These are phyloP conservation scores for Trypanosoma avium DNA, from an alignment of 208 protist genomes.

Conservation along the genomic window DNA sequence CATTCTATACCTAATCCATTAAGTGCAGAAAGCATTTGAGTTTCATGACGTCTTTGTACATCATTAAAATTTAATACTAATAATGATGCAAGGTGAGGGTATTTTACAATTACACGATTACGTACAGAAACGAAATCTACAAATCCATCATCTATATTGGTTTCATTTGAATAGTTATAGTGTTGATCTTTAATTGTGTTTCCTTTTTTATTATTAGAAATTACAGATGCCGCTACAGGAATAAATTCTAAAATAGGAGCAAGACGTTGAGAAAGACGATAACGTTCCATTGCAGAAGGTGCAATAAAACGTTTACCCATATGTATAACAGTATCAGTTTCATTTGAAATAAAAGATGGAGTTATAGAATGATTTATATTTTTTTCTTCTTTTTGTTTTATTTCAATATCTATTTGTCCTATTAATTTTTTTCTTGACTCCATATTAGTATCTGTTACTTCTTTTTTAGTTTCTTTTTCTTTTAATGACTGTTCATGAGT, in stretches of 20 bases:
- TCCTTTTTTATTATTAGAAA: not conserved
- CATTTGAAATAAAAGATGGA: conserved; percentile 1
- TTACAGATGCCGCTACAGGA: not conserved
- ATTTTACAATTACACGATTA: conserved; percentile 9
- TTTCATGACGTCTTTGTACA: not conserved
- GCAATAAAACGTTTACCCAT: conserved; percentile 29
- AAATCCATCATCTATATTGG: conserved; percentile 13
- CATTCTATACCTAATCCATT: conserved; percentile 20
- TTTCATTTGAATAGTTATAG: too few species aligned
- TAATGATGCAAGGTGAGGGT: conserved; percentile 10
- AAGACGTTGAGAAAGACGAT: conserved; percentile 20
- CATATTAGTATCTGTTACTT: too few species aligned
- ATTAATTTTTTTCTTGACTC: too few species aligned
- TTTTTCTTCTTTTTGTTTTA: too few species aligned
- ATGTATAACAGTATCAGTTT: conserved; percentile 24
- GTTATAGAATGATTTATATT: too few species aligned
- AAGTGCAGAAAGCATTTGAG: conserved; percentile 14
- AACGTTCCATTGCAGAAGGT: conserved; percentile 25
- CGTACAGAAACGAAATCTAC: conserved; percentile 23
- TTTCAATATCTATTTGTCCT: too few species aligned
- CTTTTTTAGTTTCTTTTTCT: too few species aligned
- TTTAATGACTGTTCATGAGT: not conserved
- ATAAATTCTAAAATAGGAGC: conserved; percentile 24
- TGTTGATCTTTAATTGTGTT: too few species aligned
- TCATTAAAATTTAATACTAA: conserved; percentile 18